Evolutionary conservation across 116 monocot species (phyloP).

Genomic region (Phalaenopsis hybrid): DNA sequence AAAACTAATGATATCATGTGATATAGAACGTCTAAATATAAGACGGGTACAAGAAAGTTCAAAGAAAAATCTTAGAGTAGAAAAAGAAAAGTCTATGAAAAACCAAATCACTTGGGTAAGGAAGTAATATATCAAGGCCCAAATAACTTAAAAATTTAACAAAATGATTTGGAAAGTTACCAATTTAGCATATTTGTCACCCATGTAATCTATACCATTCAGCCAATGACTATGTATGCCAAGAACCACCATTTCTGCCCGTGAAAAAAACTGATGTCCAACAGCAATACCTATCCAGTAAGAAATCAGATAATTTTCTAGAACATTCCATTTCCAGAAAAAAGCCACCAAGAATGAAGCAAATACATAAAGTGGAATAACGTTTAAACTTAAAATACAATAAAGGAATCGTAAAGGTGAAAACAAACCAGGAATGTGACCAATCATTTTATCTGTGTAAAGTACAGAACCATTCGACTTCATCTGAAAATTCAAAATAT

Average conservation of each 20-base stretch:
- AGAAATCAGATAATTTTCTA: background rate
- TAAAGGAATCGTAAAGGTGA: background rate
- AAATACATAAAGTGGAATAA: background rate
- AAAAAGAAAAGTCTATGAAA: no score
- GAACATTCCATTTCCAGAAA: background rate
- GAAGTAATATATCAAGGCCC: background rate
- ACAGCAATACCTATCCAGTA: conserved; percentile 58
- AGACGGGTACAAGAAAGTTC: no score
- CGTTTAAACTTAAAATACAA: background rate
- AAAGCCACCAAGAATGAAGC: background rate
- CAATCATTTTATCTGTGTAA: conserved; percentile 42
- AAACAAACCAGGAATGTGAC: conserved; percentile 52
- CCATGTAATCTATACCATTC: conserved; percentile 85
- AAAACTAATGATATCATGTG: no score
- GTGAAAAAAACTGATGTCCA: conserved; percentile 76
- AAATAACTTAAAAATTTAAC: background rate
- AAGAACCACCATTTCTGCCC: conserved; percentile 72
- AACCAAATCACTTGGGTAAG: background rate
- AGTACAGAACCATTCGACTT: conserved; percentile 26
- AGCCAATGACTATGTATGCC: conserved; percentile 86
- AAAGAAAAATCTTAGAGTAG: no score
- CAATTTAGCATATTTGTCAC: conserved; percentile 30
- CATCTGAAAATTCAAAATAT: conserved; percentile 36
- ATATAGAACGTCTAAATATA: no score
- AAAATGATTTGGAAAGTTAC: conserved; percentile 14